These are phyloP conservation scores for Colletotrichum higginsianum DNA, from an alignment of 2,329 filamentous ascomycete genomes.

Conservation along the genomic window DNA sequence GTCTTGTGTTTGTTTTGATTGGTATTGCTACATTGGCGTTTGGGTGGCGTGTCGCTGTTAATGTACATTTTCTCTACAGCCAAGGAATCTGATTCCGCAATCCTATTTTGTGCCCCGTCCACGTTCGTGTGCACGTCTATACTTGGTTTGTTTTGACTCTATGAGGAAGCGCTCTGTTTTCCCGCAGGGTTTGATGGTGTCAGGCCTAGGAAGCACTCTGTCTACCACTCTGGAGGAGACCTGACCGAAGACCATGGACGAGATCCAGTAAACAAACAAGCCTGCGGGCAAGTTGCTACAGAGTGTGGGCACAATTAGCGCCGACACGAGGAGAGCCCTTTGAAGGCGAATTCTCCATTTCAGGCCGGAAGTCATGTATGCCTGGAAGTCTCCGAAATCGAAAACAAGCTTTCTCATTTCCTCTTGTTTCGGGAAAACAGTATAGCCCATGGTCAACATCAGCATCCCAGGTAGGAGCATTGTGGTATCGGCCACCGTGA, in stretches of 20 bases:
- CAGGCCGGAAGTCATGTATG: background rate
- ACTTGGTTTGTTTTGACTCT: background rate
- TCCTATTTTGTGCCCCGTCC: background rate
- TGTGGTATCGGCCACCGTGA: constrained; percentile 67
- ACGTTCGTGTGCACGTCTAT: background rate
- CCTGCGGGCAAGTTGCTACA: constrained; percentile 56
- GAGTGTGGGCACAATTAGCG: constrained; percentile 50
- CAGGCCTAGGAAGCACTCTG: background rate
- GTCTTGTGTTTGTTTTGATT: constrained; percentile 8
- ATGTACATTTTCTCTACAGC: constrained; percentile 38
- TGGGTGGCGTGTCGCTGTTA: constrained; percentile 22
- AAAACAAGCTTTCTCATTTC: constrained; percentile 19
- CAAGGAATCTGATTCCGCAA: constrained; percentile 14
- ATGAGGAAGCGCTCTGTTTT: background rate
- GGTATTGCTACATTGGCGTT: constrained; percentile 35
- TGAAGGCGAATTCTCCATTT: constrained; percentile 29
- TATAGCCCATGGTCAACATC: constrained; percentile 16
- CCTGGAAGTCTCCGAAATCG: background rate
- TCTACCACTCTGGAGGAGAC: constrained; percentile 2
- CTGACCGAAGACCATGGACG: constrained; percentile 43
- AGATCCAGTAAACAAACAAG: constrained; percentile 58
- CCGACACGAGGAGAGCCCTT: constrained; percentile 18
- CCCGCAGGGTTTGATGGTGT: background rate
- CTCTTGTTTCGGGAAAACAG: constrained; percentile 7
- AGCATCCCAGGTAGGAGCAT: constrained; percentile 58